Evolutionary conservation across 768 basidiomycete genomes (phyloP).

Genomic region (Auricularia sp.): DNA sequence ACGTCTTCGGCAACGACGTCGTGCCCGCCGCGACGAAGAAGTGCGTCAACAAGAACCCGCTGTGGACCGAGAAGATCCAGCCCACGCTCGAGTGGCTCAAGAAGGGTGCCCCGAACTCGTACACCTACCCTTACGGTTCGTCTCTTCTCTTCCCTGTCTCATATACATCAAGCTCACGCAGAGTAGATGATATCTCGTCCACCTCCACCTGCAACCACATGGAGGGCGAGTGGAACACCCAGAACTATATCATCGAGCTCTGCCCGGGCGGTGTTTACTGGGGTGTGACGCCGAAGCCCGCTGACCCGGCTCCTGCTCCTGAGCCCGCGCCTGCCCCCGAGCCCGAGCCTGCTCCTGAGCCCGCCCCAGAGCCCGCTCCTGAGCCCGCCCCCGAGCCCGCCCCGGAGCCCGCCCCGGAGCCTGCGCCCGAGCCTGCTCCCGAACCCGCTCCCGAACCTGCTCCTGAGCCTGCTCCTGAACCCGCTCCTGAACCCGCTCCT

Average conservation of each 20-base stretch:
- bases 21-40: conserved; percentile 4
- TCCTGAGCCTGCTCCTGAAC: not conserved
- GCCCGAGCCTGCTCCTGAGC: not conserved
- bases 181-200: not conserved
- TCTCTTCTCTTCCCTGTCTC: not conserved
- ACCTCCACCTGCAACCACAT: conserved; percentile 7
- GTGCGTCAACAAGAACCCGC: conserved; percentile 8
- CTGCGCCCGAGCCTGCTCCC: not conserved
- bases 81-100: conserved; percentile 9
- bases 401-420: not conserved
- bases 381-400: not conserved
- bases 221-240: conserved; percentile 4
- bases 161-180: not conserved
- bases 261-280: conserved; percentile 9
- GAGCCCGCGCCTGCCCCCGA: not conserved
- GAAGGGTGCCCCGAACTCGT: conserved; percentile 3
- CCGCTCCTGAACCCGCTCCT: not conserved
- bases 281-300: not conserved
- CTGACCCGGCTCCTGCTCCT: not conserved
- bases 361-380: not conserved
- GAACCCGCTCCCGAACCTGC: not conserved
- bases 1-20: conserved; percentile 1
- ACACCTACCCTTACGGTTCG: conserved; percentile 4
- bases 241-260: conserved; percentile 9
- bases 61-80: conserved; percentile 5